Evolutionary conservation across 768 basidiomycete species (phyloP).

Genomic region (Cantharellus anzutake): DNA sequence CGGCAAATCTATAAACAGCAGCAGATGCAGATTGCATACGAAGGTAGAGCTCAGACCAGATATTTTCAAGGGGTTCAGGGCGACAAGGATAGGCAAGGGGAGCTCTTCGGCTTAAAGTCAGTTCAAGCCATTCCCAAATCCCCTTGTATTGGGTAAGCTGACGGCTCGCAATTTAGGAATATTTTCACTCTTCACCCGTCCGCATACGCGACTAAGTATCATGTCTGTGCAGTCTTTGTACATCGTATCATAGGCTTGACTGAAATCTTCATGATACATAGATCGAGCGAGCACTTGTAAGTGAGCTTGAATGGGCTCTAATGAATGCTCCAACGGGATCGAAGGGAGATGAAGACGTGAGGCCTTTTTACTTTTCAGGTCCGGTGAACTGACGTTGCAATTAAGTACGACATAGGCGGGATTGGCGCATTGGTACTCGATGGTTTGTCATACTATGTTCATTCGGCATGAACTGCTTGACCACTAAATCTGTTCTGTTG

Average conservation of each 20-base stretch:
- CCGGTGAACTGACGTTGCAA: not conserved
- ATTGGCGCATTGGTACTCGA: constrained; percentile 52
- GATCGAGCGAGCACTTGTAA: constrained; percentile 62
- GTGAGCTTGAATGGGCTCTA: constrained; percentile 66
- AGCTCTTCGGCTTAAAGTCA: constrained; percentile 48
- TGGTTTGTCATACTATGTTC: constrained; percentile 18
- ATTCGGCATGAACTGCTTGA: not conserved
- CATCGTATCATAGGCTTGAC: not conserved
- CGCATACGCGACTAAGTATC: constrained; percentile 50
- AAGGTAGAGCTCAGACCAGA: constrained; percentile 65
- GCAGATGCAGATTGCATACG: constrained; percentile 80
- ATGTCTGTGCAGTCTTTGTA: constrained; percentile 24
- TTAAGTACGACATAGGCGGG: constrained; percentile 36
- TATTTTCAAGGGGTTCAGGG: constrained; percentile 75
- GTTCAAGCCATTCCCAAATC: not conserved
- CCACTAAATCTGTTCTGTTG: not conserved
- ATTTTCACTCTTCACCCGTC: constrained; percentile 64
- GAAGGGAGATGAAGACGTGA: constrained; percentile 11
- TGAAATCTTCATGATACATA: constrained; percentile 13
- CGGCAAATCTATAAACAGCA: constrained; percentile 88
- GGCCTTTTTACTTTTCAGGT: not conserved
- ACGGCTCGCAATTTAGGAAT: constrained; percentile 27
- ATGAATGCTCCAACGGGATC: constrained; percentile 27
- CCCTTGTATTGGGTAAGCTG: not conserved
- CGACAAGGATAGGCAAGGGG: constrained; percentile 46